Evolutionary conservation across 2,329 filamentous ascomycete genomes (phyloP).

Genomic region (Verticillium klebahnii): DNA sequence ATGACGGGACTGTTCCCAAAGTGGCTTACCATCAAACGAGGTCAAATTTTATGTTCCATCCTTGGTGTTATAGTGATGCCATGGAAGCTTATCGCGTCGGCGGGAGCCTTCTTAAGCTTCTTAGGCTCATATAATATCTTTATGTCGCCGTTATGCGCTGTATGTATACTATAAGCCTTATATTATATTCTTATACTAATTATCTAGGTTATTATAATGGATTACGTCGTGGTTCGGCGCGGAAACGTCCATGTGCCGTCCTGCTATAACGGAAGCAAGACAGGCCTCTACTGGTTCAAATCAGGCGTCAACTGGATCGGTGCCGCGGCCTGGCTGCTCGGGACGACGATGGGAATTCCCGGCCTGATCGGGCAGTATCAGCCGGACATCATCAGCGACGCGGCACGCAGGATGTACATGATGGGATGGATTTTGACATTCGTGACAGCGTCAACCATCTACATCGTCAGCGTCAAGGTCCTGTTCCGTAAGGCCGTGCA

Average conservation of each 20-base stretch:
- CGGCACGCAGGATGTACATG: constrained; percentile 22
- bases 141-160: constrained; percentile 19
- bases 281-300: constrained; percentile 25
- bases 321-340: constrained; percentile 18
- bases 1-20: constrained; percentile 24
- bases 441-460: constrained; percentile 18
- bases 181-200: neutral
- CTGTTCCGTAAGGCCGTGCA: constrained; percentile 5
- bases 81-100: constrained; percentile 23
- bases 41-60: constrained; percentile 24
- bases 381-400: constrained; percentile 16
- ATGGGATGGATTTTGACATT: constrained; percentile 25
- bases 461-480: constrained; percentile 9
- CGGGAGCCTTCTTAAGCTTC: constrained; percentile 17
- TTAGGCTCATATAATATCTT: constrained; percentile 21
- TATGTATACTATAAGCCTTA: neutral
- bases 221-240: constrained; percentile 25
- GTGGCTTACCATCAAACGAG: constrained; percentile 25
- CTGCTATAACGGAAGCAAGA: constrained; percentile 20
- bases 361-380: constrained; percentile 22
- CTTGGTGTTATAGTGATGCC: constrained; percentile 24
- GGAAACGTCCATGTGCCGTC: constrained; percentile 27
- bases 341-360: constrained; percentile 18
- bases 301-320: constrained; percentile 24
- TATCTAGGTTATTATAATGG: constrained; percentile 22